Conservation (phyloP, 192 early-diverging fungal species). For the Entophlyctis luteolus region DNA sequence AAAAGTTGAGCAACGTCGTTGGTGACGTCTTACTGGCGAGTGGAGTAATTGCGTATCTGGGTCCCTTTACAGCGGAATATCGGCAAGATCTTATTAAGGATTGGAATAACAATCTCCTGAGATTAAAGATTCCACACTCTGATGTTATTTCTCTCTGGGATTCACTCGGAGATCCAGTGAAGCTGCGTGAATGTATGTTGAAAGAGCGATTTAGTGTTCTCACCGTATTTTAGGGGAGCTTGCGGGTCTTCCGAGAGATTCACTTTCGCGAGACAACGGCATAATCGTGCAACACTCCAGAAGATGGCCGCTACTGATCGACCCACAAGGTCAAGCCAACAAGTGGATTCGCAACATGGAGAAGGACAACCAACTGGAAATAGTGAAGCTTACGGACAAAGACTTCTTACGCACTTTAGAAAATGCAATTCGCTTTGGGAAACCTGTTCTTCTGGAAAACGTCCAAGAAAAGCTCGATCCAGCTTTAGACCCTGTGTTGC, state of each 20-base stretch:
- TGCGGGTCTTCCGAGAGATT: conserved; percentile 55
- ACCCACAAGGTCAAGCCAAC: conserved; percentile 64
- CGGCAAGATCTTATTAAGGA: conserved; percentile 41
- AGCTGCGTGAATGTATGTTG: conserved; percentile 49
- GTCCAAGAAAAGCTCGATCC: conserved; percentile 56
- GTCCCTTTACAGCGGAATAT: conserved; percentile 59
- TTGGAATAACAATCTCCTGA: conserved; percentile 48
- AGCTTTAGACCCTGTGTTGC: conserved; percentile 55
- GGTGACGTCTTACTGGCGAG: conserved; percentile 56
- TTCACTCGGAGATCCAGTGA: conserved; percentile 56
- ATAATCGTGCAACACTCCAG: conserved; percentile 60
- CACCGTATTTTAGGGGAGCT: conserved; percentile 35
- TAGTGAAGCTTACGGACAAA: conserved; percentile 58
- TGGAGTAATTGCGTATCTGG: conserved; percentile 59
- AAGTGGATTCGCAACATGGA: conserved; percentile 68
- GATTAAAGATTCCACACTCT: conserved; percentile 60
- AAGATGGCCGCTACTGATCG: conserved; percentile 60
- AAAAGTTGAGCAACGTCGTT: conserved; percentile 53
- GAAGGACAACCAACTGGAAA: conserved; percentile 55
- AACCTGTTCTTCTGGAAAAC: conserved; percentile 58
- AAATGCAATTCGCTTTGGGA: conserved; percentile 61
- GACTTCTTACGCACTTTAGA: conserved; percentile 59
- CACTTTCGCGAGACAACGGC: conserved; percentile 55
- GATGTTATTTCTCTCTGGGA: conserved; percentile 52
- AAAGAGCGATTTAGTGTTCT: no score